Base-by-base conservation (phyloP, 441 rosid species). In the Jatropha podagrica region DNA sequence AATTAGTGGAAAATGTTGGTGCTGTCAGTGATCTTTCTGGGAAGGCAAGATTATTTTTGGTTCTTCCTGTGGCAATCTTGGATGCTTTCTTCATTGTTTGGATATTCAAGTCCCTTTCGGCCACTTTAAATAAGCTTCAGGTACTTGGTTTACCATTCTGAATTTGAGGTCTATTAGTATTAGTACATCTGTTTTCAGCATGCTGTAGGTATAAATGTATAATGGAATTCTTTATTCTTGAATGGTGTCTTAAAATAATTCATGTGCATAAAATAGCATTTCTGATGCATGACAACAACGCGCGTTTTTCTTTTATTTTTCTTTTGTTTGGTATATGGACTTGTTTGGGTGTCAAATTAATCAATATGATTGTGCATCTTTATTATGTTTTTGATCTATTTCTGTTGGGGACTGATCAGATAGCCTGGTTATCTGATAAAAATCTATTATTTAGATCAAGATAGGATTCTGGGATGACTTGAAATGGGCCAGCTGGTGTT, bases 81-180 rank as follows among this genome's bases (percentile, higher is more conserved):
- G 99, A 96, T 88, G 96, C 99, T 69, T 96, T 93, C 89, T 90
- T 92, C 87, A 90, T 92, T 78, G 83, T 96, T 52, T 96, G 99
- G 99, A 92, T 94, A 83, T 96, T 96, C 80, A 91, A 88, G 79
- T 92, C 98, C 4, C 98, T 96, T 68, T 91, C 97, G 63, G 84
- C 97, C 65, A 96, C 99, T 63, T 80, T 96, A 76, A 94, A 82
- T 79, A 96, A 96, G 83, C 98, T 96, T 80, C 98, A 94, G 95
- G 97, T 92, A 89, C 75, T 68, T 75, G 42, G 17, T 74, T 23
- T 73, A 23, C 65, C 56, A 14, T 79, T 58, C 69, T 49, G 55
- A 17, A 23, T 44, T 32, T 32, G 49, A 42, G 68, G 1, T 63
- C 55, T 46, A 20, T 66, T 10, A 15, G 32, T 32, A 32, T 32